Conservation (phyloP, 2,329 filamentous ascomycete genomes). For the Fusarium sp. region DNA sequence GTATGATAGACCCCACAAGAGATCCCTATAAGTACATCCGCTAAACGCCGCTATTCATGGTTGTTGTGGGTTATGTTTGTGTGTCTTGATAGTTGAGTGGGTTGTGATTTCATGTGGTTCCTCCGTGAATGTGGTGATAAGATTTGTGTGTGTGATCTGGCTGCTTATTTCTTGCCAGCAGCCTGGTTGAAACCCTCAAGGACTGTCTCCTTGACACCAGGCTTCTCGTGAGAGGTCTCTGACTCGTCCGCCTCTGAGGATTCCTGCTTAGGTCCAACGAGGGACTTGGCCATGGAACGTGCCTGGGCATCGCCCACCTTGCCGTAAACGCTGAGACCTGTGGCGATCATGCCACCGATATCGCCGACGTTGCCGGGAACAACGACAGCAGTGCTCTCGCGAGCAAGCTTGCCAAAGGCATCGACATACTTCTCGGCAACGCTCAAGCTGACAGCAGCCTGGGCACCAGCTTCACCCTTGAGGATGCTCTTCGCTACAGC, state of each 20-base stretch:
- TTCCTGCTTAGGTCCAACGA: conserved; percentile 47
- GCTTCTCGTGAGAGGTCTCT: conserved; percentile 28
- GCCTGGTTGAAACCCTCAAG: conserved; percentile 53
- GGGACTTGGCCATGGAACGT: conserved; percentile 66
- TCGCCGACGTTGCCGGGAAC: conserved; percentile 97
- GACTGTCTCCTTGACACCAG: conserved; percentile 51
- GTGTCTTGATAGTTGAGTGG: conserved; percentile 29
- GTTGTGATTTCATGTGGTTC: conserved; percentile 11
- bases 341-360: conserved; percentile 95
- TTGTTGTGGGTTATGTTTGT: conserved; percentile 31
- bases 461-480: conserved; percentile 75
- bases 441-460: conserved; percentile 82
- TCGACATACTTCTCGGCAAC: conserved; percentile 99
- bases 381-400: conserved; percentile 93
- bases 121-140: neutral
- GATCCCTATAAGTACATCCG: conserved; percentile 44
- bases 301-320: conserved; percentile 86
- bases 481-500: conserved; percentile 80
- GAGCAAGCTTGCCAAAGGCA: conserved; percentile 89
- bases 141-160: neutral
- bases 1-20: conserved; percentile 26
- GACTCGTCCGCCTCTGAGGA: conserved; percentile 27
- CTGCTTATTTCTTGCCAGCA: conserved; percentile 43
- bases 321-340: conserved; percentile 92
- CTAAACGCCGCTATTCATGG: conserved; percentile 43